Conservation (phyloP, 345 rosid species). For the Gossypioides kirkii region DNA sequence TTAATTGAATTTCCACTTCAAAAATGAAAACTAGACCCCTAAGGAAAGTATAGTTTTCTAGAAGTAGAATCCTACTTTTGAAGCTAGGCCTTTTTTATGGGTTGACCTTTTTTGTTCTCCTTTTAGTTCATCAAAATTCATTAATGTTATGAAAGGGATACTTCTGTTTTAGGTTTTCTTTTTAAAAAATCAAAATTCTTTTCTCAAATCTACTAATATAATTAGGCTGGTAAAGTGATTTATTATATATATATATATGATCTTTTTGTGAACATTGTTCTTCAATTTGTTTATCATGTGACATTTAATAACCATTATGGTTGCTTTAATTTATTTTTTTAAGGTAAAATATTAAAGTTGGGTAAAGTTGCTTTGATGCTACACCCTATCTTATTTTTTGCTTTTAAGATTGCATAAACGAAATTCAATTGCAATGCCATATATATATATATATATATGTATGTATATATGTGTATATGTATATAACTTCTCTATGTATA, state of each 20-base stretch:
- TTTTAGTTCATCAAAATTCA: neutral
- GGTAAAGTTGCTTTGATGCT: neutral
- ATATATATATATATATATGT: neutral
- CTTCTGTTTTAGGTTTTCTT: no score
- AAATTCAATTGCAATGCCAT: neutral
- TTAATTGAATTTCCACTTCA: neutral
- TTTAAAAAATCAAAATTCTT: neutral
- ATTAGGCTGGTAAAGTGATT: neutral
- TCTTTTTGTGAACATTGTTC: neutral
- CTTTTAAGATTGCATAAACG: neutral
- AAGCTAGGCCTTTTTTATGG: neutral
- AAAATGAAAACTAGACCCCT: neutral
- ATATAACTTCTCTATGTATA: neutral
- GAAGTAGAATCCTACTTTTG: conserved; percentile 5
- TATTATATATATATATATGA: neutral
- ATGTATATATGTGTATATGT: neutral
- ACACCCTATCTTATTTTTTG: neutral
- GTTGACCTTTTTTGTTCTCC: neutral
- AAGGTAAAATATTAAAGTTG: neutral
- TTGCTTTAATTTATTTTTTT: neutral
- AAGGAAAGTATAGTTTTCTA: neutral
- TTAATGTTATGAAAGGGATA: no score
- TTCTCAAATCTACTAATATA: neutral
- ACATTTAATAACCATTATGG: conserved; percentile 4
- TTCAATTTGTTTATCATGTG: neutral